phyloP scores from a whole-genome alignment of 2,329 filamentous ascomycete species.

The Ceratocystis cacaofunesta region DNA sequence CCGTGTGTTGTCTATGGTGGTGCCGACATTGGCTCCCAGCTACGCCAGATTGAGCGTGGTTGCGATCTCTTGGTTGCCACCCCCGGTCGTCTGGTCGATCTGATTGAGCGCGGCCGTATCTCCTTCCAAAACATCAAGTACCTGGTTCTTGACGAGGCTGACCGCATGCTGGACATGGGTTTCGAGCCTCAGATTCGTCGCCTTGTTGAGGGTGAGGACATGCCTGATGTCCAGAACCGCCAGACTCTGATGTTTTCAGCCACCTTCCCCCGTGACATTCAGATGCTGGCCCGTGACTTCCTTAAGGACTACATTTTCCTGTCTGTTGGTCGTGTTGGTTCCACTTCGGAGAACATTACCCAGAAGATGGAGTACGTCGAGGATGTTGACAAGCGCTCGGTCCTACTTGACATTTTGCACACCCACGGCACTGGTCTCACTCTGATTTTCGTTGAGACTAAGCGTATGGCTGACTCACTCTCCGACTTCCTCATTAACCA shows the following conservation, averaged over 20 bases:
- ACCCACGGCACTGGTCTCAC: constrained; percentile 76
- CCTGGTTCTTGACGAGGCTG: constrained; percentile 93
- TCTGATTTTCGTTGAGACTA: constrained; percentile 97
- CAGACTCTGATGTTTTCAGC: constrained; percentile 99
- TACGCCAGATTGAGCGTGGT: constrained; percentile 92
- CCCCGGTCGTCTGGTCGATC: constrained; percentile 88
- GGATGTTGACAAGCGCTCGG: constrained; percentile 92
- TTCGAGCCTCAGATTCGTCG: constrained; percentile 99
- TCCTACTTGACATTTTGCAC: constrained; percentile 92
- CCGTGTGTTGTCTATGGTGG: constrained; percentile 98
- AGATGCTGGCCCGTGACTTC: constrained; percentile 98
- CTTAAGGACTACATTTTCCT: constrained; percentile 98
- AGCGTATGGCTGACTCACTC: constrained; percentile 96
- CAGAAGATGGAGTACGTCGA: constrained; percentile 98
- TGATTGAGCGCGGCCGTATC: constrained; percentile 97
- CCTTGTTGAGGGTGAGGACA: constrained; percentile 96
- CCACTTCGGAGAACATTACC: constrained; percentile 99
- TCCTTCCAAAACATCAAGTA: constrained; percentile 99
- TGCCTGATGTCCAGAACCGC: constrained; percentile 68
- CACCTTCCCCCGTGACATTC: constrained; percentile 96
- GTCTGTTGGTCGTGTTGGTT: constrained; percentile 94
- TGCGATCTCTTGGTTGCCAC: constrained; percentile 96
- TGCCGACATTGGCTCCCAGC: constrained; percentile 95
- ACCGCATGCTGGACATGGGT: constrained; percentile 99
- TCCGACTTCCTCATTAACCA: constrained; percentile 99